These are phyloP conservation scores for Coemansia sp. DNA, from an alignment of 192 early-diverging fungal species.

Conservation along the genomic window DNA sequence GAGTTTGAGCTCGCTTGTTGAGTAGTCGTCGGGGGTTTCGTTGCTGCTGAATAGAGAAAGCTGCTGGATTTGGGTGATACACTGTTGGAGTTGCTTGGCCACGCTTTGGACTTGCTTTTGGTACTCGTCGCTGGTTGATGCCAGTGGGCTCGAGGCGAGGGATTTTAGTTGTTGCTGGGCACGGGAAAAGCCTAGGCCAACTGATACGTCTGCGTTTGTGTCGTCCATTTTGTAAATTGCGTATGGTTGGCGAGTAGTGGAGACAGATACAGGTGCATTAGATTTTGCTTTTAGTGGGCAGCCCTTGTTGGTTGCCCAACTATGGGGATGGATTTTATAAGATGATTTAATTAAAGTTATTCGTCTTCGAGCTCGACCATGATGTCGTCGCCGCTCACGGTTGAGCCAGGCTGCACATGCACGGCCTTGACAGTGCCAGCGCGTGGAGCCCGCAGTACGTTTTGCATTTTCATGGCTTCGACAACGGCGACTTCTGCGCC, in stretches of 20 bases:
- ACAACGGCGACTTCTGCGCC: constrained; percentile 79
- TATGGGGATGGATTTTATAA: too few relatives aligned
- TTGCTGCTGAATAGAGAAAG: constrained; percentile 83
- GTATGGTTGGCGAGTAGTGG: too few relatives aligned
- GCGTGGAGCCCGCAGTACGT: constrained; percentile 79
- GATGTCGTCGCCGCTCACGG: constrained; percentile 82
- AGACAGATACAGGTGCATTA: too few relatives aligned
- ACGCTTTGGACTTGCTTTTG: constrained; percentile 22
- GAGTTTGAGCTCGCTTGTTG: constrained; percentile 72
- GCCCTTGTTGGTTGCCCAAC: too few relatives aligned
- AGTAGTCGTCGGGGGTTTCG: constrained; percentile 86
- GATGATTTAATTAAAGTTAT: neutral
- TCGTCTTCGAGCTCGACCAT: constrained; percentile 72
- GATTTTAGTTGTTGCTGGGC: constrained; percentile 38
- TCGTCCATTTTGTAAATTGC: constrained; percentile 1
- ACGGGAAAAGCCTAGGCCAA: constrained; percentile 34
- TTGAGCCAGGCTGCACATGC: constrained; percentile 78
- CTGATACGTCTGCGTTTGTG: constrained; percentile 15
- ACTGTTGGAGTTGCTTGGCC: constrained; percentile 22
- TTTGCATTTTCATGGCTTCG: constrained; percentile 99
- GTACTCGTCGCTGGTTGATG: constrained; percentile 43
- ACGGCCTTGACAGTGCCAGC: constrained; percentile 73
- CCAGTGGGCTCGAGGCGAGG: constrained; percentile 19
- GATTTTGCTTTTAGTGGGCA: too few relatives aligned
- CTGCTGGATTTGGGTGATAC: constrained; percentile 30